Conservation (phyloP, 2,329 filamentous ascomycete species). For the Plectosphaerella sp. region DNA sequence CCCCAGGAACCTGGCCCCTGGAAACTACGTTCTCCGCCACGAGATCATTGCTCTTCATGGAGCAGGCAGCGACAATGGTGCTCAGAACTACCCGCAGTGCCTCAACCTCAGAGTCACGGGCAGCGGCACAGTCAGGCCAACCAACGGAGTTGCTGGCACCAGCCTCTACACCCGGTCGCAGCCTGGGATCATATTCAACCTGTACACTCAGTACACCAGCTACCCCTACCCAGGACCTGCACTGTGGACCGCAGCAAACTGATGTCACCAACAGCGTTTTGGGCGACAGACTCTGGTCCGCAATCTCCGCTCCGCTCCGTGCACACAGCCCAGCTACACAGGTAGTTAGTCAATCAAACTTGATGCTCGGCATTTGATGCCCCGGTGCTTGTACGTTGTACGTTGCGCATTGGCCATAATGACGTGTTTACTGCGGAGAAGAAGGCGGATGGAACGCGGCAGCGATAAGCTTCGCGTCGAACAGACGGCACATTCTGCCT, state of each 20-base stretch:
- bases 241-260: constrained; percentile 13
- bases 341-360: too few species aligned
- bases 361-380: too few species aligned
- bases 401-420: too few species aligned
- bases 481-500: too few species aligned
- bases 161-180: constrained; percentile 29
- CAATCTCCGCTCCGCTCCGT: too few species aligned
- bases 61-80: constrained; percentile 34
- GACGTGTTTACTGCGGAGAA: too few species aligned
- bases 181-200: constrained; percentile 52
- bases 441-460: too few species aligned
- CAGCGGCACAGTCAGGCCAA: constrained; percentile 27
- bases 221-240: constrained; percentile 27
- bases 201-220: constrained; percentile 31
- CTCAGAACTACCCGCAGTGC: constrained; percentile 47
- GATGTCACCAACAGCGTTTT: background rate
- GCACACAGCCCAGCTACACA: too few species aligned
- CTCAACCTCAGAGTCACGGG: constrained; percentile 40
- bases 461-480: too few species aligned
- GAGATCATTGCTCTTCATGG: constrained; percentile 46
- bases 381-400: too few species aligned
- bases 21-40: constrained; percentile 44
- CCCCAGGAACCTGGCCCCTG: constrained; percentile 21
- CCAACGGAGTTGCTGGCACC: constrained; percentile 20
- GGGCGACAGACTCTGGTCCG: too few species aligned